phyloP scores from a whole-genome alignment of 1,284 basidiomycete genomes.

The Puccinia coronata region DNA sequence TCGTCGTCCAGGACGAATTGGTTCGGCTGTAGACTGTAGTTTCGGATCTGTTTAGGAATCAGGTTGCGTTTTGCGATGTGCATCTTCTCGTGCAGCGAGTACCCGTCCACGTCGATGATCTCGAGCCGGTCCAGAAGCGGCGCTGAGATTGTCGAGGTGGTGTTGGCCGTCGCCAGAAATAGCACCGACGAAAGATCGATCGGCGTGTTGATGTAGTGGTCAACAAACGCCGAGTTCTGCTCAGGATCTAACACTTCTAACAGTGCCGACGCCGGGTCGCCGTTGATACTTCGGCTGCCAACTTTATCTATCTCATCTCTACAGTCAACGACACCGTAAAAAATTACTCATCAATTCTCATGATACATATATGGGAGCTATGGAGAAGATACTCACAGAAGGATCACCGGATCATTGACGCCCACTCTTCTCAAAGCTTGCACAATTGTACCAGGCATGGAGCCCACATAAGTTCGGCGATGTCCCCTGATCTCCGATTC shows the following conservation, averaged over 20 bases:
- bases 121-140: slow-evolving; percentile 61
- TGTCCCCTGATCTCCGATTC: slow-evolving; percentile 61
- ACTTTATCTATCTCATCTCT: slow-evolving; percentile 62
- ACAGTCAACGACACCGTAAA: background rate
- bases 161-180: slow-evolving; percentile 62
- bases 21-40: slow-evolving; percentile 66
- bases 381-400: slow-evolving; percentile 53
- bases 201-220: slow-evolving; percentile 60
- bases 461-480: slow-evolving; percentile 57
- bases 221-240: slow-evolving; percentile 60
- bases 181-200: slow-evolving; percentile 58
- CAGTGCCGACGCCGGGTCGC: slow-evolving; percentile 61
- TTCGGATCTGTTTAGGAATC: slow-evolving; percentile 77
- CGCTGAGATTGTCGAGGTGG: slow-evolving; percentile 60
- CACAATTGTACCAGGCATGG: slow-evolving; percentile 68
- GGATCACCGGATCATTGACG: slow-evolving; percentile 60
- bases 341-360: background rate
- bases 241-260: slow-evolving; percentile 61
- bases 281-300: slow-evolving; percentile 58
- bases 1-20: slow-evolving; percentile 68
- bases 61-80: slow-evolving; percentile 65
- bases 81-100: slow-evolving; percentile 61
- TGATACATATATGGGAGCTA: background rate
- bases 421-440: slow-evolving; percentile 58
- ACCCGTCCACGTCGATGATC: slow-evolving; percentile 60